Conservation (phyloP, 176 grass and related monocot genomes). For the Triticum timopheevii region DNA sequence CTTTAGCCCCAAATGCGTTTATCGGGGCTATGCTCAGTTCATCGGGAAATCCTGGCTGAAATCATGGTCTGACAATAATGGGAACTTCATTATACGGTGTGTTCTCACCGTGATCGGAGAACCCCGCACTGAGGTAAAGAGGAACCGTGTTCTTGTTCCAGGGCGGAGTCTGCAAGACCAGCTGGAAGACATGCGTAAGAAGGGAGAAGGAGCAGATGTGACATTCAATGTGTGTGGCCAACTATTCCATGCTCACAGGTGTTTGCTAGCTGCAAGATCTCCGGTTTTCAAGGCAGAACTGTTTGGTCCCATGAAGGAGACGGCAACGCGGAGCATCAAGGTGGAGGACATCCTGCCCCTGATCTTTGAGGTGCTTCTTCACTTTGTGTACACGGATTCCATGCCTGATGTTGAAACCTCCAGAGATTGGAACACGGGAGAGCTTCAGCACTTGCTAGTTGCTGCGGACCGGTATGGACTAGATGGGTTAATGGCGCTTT, state of each 20-base stretch:
- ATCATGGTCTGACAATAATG: not conserved
- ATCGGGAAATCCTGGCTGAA: not conserved
- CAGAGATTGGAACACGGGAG: not conserved
- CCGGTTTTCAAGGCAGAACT: not conserved
- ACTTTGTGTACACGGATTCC: not conserved
- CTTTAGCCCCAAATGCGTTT: not conserved
- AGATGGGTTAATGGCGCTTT: not conserved
- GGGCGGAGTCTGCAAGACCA: not conserved
- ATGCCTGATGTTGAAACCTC: not conserved
- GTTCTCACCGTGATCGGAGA: not conserved
- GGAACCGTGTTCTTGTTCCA: not conserved
- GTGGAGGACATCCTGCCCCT: not conserved
- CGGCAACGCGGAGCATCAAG: not conserved
- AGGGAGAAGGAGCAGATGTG: not conserved
- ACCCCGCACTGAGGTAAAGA: not conserved
- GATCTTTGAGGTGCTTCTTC: constrained; percentile 8
- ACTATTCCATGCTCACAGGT: not conserved
- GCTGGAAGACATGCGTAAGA: not conserved
- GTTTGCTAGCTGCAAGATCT: not conserved
- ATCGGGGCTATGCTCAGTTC: not conserved
- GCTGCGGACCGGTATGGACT: constrained; percentile 20
- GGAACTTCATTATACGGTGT: not conserved
- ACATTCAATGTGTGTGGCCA: not conserved
- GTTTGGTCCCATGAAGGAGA: constrained; percentile 17
- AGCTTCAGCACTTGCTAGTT: constrained; percentile 18